Evolutionary conservation across 75 land plant species (phyloP).

Genomic region (Pinus taeda): DNA sequence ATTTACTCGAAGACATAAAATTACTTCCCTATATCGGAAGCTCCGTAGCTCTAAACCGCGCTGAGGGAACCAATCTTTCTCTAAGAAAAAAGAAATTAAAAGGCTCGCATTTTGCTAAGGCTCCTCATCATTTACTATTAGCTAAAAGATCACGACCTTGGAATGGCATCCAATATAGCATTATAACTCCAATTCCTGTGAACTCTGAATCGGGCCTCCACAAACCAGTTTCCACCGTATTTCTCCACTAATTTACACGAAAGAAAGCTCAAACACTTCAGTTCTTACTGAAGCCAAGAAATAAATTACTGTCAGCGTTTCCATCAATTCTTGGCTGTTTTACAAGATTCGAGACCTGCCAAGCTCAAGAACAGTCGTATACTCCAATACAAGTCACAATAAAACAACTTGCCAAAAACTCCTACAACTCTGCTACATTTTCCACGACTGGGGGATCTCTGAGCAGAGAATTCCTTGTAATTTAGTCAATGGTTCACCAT

Average conservation of each 20-base stretch:
- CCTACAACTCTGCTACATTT: not conserved
- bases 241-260: not conserved
- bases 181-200: not conserved
- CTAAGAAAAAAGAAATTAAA: not conserved
- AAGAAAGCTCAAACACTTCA: no score
- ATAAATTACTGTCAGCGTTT: not conserved
- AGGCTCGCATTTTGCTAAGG: not conserved
- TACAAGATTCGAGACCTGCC: not conserved
- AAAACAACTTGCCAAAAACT: not conserved
- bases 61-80: not conserved
- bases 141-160: no score
- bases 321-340: no score
- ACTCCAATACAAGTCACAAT: not conserved
- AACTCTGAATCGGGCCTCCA: not conserved
- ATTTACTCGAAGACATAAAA: not conserved
- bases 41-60: not conserved
- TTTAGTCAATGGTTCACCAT: not conserved
- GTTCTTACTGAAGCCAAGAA: not conserved
- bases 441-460: not conserved
- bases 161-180: not conserved
- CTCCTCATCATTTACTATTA: no score
- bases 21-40: not conserved
- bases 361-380: not conserved
- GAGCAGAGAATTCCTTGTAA: not conserved
- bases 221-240: not conserved